Evolutionary conservation across 129 eudicot genomes (phyloP), one percentile per base, ranked within the genome.

Genomic region (Apium graveolens): DNA sequence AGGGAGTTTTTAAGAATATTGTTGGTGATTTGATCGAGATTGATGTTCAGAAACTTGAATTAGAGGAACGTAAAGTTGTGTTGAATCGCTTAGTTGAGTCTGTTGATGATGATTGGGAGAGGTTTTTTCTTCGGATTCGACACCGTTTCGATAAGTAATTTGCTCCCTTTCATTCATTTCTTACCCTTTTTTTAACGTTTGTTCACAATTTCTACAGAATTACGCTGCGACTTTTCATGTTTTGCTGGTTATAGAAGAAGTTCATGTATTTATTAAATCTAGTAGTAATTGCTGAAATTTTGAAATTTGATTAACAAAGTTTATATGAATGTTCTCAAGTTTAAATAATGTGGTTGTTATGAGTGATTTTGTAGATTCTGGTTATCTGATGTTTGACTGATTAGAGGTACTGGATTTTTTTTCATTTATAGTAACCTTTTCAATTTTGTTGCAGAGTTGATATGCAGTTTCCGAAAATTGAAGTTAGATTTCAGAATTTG

Each of bases 391-490:
- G 65, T 57, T 57, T n/a, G 31, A 57, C n/a, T 24, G 5, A 9
- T n/a, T 24, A n/a, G 31, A 24, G 65, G 24, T 8, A 6, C 8
- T 49, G 6, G 5, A 11, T 44, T 11, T 11, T 11, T 42, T 46
- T 46, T 16, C 27, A 1, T 26, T 11, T 14, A 8, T 14, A 14
- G 35, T 32, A 49, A 43, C 31, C 49, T 31, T 65, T 82, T 26
- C 57, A 48, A 80, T 17, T n/a, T 60, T 60, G 32, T 81, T 90
- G 85, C 93, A 95, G 98, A 80, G 98, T 91, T 72, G 90, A 91
- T 85, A 77, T 95, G 88, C 93, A 87, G 29, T 91, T 95, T 81
- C 98, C 98, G 14, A 91, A 90, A 82, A 85, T 95, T 77, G 97
- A 95, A 90, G 92, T 95, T 68, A 82, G 98, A 78, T 95, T 88